Percentiles rank a stretch among this genome's conserved stretches.
These are phyloP conservation scores for Plasmodium vinckei DNA, from an alignment of 169 alveolate species.

Conservation along the genomic window DNA sequence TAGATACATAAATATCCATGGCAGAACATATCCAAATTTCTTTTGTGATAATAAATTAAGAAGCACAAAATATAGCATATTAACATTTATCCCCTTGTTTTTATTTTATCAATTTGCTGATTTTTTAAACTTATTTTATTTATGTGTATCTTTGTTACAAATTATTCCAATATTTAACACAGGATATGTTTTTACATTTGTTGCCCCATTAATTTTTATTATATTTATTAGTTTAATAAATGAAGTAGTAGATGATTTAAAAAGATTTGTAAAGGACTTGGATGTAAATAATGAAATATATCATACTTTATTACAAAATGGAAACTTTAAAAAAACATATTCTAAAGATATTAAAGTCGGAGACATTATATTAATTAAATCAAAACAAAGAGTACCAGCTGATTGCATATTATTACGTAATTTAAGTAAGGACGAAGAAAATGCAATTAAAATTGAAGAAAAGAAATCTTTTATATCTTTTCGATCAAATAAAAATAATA, in stretches of 20 bases:
- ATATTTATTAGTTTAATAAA: conserved; percentile 92
- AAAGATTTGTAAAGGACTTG: conserved; percentile 86
- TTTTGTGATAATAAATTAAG: conserved; percentile 89
- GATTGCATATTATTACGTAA: conserved; percentile 93
- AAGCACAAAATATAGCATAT: conserved; percentile 91
- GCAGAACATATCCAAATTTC: conserved; percentile 84
- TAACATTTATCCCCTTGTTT: conserved; percentile 94
- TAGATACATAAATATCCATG: conserved; percentile 82
- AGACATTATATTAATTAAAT: conserved; percentile 91
- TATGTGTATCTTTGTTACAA: conserved; percentile 94
- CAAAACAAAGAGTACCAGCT: conserved; percentile 97
- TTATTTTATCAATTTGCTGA: conserved; percentile 93
- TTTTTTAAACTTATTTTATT: conserved; percentile 95
- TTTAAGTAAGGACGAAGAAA: conserved; percentile 85
- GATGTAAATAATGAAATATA: conserved; percentile 88
- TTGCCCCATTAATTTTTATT: conserved; percentile 96
- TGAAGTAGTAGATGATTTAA: conserved; percentile 97
- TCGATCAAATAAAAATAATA: conserved; percentile 23
- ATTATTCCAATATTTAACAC: conserved; percentile 93
- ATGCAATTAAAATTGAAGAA: conserved; percentile 42
- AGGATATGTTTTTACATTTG: conserved; percentile 96
- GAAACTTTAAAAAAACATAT: conserved; percentile 84
- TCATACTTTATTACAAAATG: conserved; percentile 80
- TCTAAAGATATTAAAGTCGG: conserved; percentile 94
- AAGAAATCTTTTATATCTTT: conserved; percentile 26